Base-by-base conservation (phyloP, 805 yeast species). In the Cyberlindnera lachancei region DNA sequence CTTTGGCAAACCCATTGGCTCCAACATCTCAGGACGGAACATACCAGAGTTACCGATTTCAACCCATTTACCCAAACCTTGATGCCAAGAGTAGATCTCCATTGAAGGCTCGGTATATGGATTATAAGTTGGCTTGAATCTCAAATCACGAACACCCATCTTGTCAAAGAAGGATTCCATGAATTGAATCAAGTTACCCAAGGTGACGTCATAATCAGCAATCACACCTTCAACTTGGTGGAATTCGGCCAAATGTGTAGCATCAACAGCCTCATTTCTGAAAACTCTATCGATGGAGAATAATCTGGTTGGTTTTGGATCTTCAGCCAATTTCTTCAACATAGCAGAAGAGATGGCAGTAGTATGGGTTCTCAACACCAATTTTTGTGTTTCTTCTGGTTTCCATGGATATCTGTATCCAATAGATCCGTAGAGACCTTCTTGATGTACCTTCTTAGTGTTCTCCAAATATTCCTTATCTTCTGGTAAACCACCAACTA, bases 1-100 rank as follows among this genome's bases (percentile, higher is more conserved):
- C 66, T 79, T 79, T 38, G 98, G 98, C 53, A 92, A 73, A 22
- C 99, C 99, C 97, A 92, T 90, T 27, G 95, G 67, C 65, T 87
- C 96, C 57, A 94, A 71, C 99, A 92, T 92, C 66, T 92, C 99
- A 11, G 99, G 98, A 65, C 99, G 79, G 73, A 92, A 92, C 95
- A 92, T 82, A 60, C 99, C 99, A 14, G 96, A 87, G 70, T 92
- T 92, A 61, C 99, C 99, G 53, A 92, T 90, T 69, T 92, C 99
- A 42, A 92, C 98, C 98, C 98, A 94, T 60, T 86, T 92, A 48
- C 72, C 79, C 51, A 92, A 72, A 31, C 96, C 96, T 49, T 76
- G 79, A 64, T 92, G 99, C 82, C 85, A 92, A 30, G 96, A 92
- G 61, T 81, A 92, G 46, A 92, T 92, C 68, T 92, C 99, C 75